Base-by-base conservation (phyloP, 345 rosid species). In the Hibiscus trionum region DNA sequence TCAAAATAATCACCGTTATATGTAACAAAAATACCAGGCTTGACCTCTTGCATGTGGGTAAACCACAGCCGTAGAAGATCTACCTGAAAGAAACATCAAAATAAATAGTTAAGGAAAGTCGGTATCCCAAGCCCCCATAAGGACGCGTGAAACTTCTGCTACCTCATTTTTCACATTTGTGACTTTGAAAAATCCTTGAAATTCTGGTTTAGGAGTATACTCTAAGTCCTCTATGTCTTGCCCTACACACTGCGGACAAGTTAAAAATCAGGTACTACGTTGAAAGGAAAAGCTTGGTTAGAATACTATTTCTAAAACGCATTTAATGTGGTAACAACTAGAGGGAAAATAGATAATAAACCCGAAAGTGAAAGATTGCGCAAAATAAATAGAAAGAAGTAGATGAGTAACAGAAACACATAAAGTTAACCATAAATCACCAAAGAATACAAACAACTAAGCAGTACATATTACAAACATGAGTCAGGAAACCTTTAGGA, bases 121-220 rank as follows among this genome's bases (percentile, higher is more conserved):
- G 71, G 57, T 49, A 47, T 31, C 59, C 37, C 16, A 17, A 55
- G 2, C 14, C 39, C 63, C 21, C 42, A 61, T 27, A 44, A 19
- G 15, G 72, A 75, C 61, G 61, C 11, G 59, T 71, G 72, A 66
- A 72, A 21, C 66, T 67, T 56, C 49, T 26, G 21, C 53, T 82
- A 93, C 97, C 98, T 94, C 97, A 70, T 82, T 86, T 72, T 76
- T 82, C 75, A 85, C 92, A 82, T 94, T 94, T 73, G 82, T 86
- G 75, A 94, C 98, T 76, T 88, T 85, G 83, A 94, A 91, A 80
- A 12, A 75, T 39, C 98, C 97, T 87, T 94, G 96, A 84, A 83
- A 94, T 83, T 94, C 98, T 71, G 97, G 96, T 76, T 94, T 94
- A 67, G 98, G 98, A 73, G 97, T 88, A 76, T 94, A 94, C 81